Conservation (phyloP, 768 basidiomycete genomes). For the Rhizopogon roseolus region DNA sequence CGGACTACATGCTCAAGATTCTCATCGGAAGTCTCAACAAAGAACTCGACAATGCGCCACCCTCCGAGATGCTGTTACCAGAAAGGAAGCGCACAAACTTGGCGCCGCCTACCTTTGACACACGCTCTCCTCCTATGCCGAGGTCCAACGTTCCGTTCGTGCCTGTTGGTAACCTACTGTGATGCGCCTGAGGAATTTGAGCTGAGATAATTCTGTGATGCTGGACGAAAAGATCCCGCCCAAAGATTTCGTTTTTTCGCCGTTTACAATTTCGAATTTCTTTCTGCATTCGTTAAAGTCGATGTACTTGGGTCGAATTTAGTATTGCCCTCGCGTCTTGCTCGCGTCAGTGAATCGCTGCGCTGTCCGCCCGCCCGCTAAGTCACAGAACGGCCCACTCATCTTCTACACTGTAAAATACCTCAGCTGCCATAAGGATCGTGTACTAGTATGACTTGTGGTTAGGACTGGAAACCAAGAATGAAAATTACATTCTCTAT, state of each 20-base stretch:
- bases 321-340: too few relatives aligned
- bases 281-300: neutral
- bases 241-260: too few relatives aligned
- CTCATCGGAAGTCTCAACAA: constrained; percentile 22
- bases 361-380: too few relatives aligned
- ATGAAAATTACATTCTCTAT: too few relatives aligned
- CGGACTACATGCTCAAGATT: constrained; percentile 31
- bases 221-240: neutral
- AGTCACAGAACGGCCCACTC: too few relatives aligned
- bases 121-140: neutral
- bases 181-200: neutral
- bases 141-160: neutral
- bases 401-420: too few relatives aligned
- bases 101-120: neutral
- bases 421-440: too few relatives aligned
- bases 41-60: constrained; percentile 11
- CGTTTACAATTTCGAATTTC: too few relatives aligned
- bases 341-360: neutral
- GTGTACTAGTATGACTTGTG: too few relatives aligned
- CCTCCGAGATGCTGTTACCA: constrained; percentile 10
- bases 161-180: neutral
- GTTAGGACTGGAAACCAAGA: too few relatives aligned
- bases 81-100: neutral
- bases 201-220: neutral
- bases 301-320: too few relatives aligned